phyloP scores from a whole-genome alignment of 805 yeast species.

The Candida bentonensis region DNA sequence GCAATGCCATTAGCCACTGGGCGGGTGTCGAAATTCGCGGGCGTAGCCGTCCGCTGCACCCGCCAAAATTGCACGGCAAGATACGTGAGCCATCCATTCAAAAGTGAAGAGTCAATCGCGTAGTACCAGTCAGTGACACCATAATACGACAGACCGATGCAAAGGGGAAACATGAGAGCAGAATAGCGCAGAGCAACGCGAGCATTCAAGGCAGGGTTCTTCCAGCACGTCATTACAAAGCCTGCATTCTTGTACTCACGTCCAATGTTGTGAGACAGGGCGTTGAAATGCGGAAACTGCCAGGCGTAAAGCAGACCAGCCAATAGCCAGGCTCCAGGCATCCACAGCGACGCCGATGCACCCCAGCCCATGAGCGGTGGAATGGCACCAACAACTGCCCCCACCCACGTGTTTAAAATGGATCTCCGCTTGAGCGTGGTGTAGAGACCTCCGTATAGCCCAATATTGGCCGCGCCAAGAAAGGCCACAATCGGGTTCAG shows the following conservation, averaged over 20 bases:
- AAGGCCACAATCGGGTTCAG: slow-evolving; percentile 76
- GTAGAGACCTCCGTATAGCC: slow-evolving; percentile 77
- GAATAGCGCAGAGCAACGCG: slow-evolving; percentile 87
- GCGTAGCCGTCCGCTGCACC: slow-evolving; percentile 37
- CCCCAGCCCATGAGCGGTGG: slow-evolving; percentile 99
- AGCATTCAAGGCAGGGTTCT: slow-evolving; percentile 82
- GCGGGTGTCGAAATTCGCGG: slow-evolving; percentile 6
- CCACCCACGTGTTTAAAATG: slow-evolving; percentile 93
- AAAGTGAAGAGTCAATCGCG: slow-evolving; percentile 62
- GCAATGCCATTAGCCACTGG: slow-evolving; percentile 47
- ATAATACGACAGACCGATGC: slow-evolving; percentile 65
- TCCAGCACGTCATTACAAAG: slow-evolving; percentile 94
- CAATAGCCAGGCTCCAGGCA: slow-evolving; percentile 92
- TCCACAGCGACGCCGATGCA: slow-evolving; percentile 46
- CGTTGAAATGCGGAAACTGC: slow-evolving; percentile 98
- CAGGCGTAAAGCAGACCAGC: slow-evolving; percentile 87
- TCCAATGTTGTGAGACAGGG: slow-evolving; percentile 76
- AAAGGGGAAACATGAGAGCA: slow-evolving; percentile 83
- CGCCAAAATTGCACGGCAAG: slow-evolving; percentile 74
- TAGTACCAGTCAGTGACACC: slow-evolving; percentile 75
- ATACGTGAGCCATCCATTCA: slow-evolving; percentile 77
- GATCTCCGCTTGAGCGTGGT: slow-evolving; percentile 78
- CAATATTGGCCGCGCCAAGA: slow-evolving; percentile 70
- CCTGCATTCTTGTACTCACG: slow-evolving; percentile 88
- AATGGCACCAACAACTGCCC: slow-evolving; percentile 96